Evolutionary conservation across 1,284 basidiomycete genomes (phyloP).

Genomic region (Laetiporus sulphureus): DNA sequence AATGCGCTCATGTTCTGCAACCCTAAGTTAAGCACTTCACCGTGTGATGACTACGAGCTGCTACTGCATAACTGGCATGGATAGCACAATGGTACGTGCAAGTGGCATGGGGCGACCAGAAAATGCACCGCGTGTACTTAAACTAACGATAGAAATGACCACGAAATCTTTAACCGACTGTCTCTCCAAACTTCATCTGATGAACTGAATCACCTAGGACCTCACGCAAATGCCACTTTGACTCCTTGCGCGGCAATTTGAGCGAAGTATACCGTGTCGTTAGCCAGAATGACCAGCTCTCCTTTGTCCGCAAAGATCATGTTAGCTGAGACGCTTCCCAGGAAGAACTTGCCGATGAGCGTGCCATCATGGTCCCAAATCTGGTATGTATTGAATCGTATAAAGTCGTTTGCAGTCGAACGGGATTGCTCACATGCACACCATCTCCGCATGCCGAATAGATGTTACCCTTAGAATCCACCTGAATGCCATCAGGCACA

Average conservation of each 20-base stretch:
- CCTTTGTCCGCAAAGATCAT: constrained; percentile 62
- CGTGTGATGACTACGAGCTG: too few relatives aligned
- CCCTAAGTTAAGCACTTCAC: too few relatives aligned
- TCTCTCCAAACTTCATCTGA: too few relatives aligned
- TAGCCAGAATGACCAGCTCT: constrained; percentile 59
- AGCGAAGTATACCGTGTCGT: constrained; percentile 60
- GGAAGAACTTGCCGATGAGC: constrained; percentile 71
- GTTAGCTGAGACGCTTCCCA: constrained; percentile 53
- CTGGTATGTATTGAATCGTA: constrained; percentile 26
- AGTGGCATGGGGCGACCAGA: too few relatives aligned
- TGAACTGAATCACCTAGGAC: too few relatives aligned
- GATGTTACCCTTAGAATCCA: constrained; percentile 60
- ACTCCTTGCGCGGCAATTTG: constrained; percentile 39
- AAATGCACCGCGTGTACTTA: too few relatives aligned
- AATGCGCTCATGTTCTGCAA: too few relatives aligned
- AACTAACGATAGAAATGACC: too few relatives aligned
- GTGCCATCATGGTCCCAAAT: constrained; percentile 61
- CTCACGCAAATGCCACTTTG: constrained; percentile 17
- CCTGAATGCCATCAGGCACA: constrained; percentile 51
- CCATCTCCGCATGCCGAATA: constrained; percentile 70
- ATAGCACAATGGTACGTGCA: too few relatives aligned
- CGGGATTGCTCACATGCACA: constrained; percentile 40
- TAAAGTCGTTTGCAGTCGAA: too few relatives aligned
- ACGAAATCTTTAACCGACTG: too few relatives aligned
- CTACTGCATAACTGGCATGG: too few relatives aligned